phyloP scores from a whole-genome alignment of 1,284 basidiomycete species.

The Sanghuangporus weigelae region DNA sequence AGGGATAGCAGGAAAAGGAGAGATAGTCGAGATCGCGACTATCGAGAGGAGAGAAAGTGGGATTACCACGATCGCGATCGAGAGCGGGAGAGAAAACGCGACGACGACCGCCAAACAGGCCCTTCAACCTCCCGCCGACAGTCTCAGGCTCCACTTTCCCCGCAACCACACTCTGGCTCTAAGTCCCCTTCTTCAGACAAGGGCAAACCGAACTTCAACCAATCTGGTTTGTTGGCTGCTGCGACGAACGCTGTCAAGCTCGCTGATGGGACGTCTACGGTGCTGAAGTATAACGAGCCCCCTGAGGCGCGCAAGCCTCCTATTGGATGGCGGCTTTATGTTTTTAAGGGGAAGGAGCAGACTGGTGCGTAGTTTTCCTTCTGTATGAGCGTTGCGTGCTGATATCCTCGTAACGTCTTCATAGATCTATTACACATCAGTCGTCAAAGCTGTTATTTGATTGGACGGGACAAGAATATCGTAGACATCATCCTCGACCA shows the following conservation, averaged over 20 bases:
- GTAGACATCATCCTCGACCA: conserved; percentile 91
- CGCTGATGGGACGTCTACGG: conserved; percentile 72
- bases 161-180: conserved; percentile 32
- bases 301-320: conserved; percentile 93
- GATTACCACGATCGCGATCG: conserved; percentile 18
- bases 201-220: conserved; percentile 79
- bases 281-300: conserved; percentile 98
- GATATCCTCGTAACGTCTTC: neutral
- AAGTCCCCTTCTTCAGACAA: conserved; percentile 24
- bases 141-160: conserved; percentile 32
- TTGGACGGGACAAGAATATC: conserved; percentile 86
- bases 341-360: conserved; percentile 94
- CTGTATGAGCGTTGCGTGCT: neutral
- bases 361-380: conserved; percentile 54
- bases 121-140: conserved; percentile 15
- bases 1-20: conserved; percentile 23
- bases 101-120: conserved; percentile 23
- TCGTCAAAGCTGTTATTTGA: conserved; percentile 89
- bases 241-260: conserved; percentile 86
- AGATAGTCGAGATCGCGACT: conserved; percentile 22
- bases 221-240: conserved; percentile 89
- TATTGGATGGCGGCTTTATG: conserved; percentile 90
- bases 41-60: neutral
- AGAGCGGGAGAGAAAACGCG: neutral
- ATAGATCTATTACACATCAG: conserved; percentile 83